A percentile compares a stretch with the other conserved stretches of the same genome.
Conservation (phyloP, 1,139 yeast genomes). For the Sugiyamaella japonica region DNA sequence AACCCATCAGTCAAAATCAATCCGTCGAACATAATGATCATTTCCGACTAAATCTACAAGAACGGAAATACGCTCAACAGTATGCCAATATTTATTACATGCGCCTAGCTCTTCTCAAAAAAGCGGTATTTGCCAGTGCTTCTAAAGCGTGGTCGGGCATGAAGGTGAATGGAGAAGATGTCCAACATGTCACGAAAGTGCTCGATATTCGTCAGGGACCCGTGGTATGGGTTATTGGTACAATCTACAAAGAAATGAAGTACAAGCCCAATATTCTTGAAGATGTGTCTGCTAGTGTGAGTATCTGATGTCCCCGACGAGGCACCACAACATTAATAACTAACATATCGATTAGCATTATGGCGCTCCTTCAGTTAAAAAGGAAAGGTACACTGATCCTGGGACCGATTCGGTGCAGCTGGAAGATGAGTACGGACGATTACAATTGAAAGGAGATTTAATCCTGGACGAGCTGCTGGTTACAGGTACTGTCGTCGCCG, state of each 20-base stretch:
- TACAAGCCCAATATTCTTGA: slow-evolving; percentile 80
- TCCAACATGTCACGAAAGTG: slow-evolving; percentile 57
- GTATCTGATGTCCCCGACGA: slow-evolving; percentile 7
- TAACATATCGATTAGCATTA: slow-evolving; percentile 32
- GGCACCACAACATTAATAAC: background rate
- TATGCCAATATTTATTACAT: slow-evolving; percentile 72
- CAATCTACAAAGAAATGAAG: slow-evolving; percentile 80
- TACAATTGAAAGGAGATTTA: slow-evolving; percentile 66
- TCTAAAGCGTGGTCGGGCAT: slow-evolving; percentile 50
- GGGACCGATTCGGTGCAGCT: slow-evolving; percentile 54
- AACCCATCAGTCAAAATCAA: slow-evolving; percentile 11
- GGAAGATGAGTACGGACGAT: slow-evolving; percentile 94
- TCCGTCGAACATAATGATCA: slow-evolving; percentile 26
- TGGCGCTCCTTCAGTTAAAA: slow-evolving; percentile 44
- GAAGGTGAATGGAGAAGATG: slow-evolving; percentile 43
- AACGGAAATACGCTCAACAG: slow-evolving; percentile 64
- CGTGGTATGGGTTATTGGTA: slow-evolving; percentile 89
- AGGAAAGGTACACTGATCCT: slow-evolving; percentile 53
- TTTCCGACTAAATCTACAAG: slow-evolving; percentile 28
- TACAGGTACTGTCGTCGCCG: slow-evolving; percentile 84
- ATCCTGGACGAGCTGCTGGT: slow-evolving; percentile 56
- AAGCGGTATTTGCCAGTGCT: slow-evolving; percentile 54
- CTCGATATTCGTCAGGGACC: slow-evolving; percentile 70
- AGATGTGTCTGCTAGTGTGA: slow-evolving; percentile 59
- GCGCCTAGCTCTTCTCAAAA: slow-evolving; percentile 56